Base-by-base conservation (phyloP, 2,329 filamentous ascomycete genomes). In the Scedosporium dehoogii region DNA sequence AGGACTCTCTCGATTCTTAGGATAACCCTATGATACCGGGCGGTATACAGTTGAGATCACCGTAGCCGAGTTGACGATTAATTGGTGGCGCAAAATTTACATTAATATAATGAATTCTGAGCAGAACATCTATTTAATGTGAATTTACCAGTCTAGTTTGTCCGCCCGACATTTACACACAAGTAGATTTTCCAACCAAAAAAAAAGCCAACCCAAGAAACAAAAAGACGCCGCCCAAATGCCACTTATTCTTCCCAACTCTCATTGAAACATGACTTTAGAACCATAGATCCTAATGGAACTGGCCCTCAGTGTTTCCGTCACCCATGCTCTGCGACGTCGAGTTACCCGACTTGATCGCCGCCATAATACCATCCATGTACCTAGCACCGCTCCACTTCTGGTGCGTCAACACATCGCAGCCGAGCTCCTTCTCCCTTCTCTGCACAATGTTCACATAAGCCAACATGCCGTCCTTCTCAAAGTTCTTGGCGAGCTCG, bases 401-500 rank as follows among this genome's bases (percentile, higher is more conserved):
- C 79, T 97, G 92, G 73, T 97, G 92, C 46, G 91, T 96, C 66
- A 96, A 78, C n/a, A 96, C 92, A 69, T 97, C 92, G 63, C 91
- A 92, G 14, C 89, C 90, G 1, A 93, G 77, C 67, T 96, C 92
- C 81, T 96, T 96, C 77, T 99, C 94, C 46, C 87, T 82, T 60
- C 86, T 81, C 76, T 99, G 94, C 46, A 99, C 87, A 0, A 97
- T 78, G 64, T 96, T 90, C n/a, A 97, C 94, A 71, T 99, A 99
- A 0, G 94, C 93, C 70, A 94, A 82, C 94, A 99, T 99, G 62
- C 94, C 94, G 62, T 97, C 89, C 14, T 86, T 84, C 78, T 91
- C 96, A 79, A 96, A 99, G 6, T 80, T 84, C 64, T 84, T 84
- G 9, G 91, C 89, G 18, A 99, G 81, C 76, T 97, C 90, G 63